These are phyloP conservation scores for Phanerodontia chrysosporium DNA, from an alignment of 768 basidiomycete species.

Conservation along the genomic window DNA sequence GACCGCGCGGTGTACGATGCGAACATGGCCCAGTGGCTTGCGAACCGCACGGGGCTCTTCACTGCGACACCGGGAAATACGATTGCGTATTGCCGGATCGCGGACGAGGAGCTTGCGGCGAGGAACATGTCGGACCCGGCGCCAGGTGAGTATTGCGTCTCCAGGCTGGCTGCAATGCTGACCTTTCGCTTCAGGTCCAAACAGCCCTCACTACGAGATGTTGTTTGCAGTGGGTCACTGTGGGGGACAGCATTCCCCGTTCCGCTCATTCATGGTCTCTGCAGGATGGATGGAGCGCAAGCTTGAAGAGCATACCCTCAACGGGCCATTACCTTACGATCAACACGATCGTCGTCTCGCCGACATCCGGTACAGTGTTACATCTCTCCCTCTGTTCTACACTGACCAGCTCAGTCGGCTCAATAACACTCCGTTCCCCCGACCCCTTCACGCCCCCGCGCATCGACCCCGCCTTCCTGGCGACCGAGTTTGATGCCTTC, in stretches of 20 bases:
- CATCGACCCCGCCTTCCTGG: conserved; percentile 23
- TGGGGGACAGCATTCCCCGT: too few relatives aligned
- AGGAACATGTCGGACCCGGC: not conserved
- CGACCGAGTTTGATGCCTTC: conserved; percentile 21
- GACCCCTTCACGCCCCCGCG: conserved; percentile 21
- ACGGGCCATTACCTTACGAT: conserved; percentile 9
- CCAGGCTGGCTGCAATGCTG: not conserved
- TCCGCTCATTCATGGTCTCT: too few relatives aligned
- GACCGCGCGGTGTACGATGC: conserved; percentile 12
- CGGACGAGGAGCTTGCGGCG: not conserved
- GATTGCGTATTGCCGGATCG: conserved; percentile 11
- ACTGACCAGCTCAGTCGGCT: too few relatives aligned
- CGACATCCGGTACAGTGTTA: too few relatives aligned
- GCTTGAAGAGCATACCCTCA: too few relatives aligned
- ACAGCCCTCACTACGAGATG: not conserved
- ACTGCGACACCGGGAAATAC: conserved; percentile 21
- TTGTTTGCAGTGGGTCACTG: not conserved
- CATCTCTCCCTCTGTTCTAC: too few relatives aligned
- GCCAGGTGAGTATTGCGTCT: not conserved
- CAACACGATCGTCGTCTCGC: conserved; percentile 9
- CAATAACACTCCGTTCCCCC: too few relatives aligned
- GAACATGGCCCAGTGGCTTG: conserved; percentile 23
- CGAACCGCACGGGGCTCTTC: conserved; percentile 27
- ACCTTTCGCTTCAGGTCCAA: too few relatives aligned
- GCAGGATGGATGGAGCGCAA: too few relatives aligned